Conservation (phyloP, 306 rosid genomes). For the Fragaria ananassa region DNA sequence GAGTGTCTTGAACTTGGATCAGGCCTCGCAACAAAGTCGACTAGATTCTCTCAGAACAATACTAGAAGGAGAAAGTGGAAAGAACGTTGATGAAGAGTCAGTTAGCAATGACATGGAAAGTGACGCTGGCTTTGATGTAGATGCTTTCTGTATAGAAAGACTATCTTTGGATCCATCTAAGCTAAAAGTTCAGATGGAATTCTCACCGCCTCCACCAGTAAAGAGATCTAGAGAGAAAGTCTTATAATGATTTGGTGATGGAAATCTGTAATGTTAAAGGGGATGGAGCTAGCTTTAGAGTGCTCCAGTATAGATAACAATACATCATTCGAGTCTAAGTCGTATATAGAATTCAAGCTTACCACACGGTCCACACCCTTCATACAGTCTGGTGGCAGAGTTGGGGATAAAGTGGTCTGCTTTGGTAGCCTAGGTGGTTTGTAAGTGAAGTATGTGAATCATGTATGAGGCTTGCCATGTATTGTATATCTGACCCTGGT, state of each 20-base stretch:
- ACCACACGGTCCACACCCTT: not conserved
- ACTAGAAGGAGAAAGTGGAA: conserved; percentile 35
- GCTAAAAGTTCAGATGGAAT: conserved; percentile 55
- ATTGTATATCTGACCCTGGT: too few relatives aligned
- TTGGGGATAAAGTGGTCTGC: not conserved
- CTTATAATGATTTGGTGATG: conserved; percentile 1
- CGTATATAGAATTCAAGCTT: conserved; percentile 5
- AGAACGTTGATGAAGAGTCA: conserved; percentile 28
- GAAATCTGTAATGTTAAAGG: not conserved
- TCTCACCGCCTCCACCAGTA: conserved; percentile 27
- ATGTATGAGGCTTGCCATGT: not conserved
- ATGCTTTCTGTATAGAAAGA: conserved; percentile 56
- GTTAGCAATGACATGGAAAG: conserved; percentile 26
- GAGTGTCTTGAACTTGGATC: conserved; percentile 68
- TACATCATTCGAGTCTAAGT: not conserved
- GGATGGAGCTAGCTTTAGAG: conserved; percentile 7
- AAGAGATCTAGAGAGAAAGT: conserved; percentile 28
- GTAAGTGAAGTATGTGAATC: not conserved
- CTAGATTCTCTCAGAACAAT: conserved; percentile 29
- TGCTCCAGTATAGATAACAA: conserved; percentile 4
- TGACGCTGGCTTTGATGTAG: conserved; percentile 60
- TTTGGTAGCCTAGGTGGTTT: not conserved
- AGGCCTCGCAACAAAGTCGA: conserved; percentile 32
- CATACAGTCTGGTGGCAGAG: not conserved
- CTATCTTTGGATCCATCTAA: conserved; percentile 62